A percentile compares a stretch with the other conserved stretches of the same genome.
These are phyloP conservation scores for Candida boleticola DNA, from an alignment of 805 yeast species.

Conservation along the genomic window DNA sequence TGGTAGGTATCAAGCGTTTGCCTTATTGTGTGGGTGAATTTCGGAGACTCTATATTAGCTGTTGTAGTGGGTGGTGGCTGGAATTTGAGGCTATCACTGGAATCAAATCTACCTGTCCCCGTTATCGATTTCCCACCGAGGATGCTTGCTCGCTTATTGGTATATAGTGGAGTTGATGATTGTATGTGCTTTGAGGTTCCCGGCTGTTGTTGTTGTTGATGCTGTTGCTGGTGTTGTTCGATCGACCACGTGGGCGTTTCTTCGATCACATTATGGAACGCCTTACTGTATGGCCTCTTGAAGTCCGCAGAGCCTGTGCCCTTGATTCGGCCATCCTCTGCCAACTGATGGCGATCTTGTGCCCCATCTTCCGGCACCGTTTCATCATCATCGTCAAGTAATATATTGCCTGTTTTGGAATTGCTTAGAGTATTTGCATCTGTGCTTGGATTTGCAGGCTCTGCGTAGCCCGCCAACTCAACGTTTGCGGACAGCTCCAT, in stretches of 20 bases:
- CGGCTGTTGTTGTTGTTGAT: not conserved
- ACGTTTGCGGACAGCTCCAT: slow-evolving; percentile 75
- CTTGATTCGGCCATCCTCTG: slow-evolving; percentile 2
- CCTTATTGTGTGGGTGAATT: slow-evolving; percentile 28
- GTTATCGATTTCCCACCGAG: slow-evolving; percentile 3
- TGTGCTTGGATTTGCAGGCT: slow-evolving; percentile 22
- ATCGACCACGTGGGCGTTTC: slow-evolving; percentile 38
- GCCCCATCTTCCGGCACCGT: slow-evolving; percentile 7
- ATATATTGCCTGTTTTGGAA: slow-evolving; percentile 11
- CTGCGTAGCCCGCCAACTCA: slow-evolving; percentile 54
- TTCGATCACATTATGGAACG: slow-evolving; percentile 13
- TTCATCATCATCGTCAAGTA: slow-evolving; percentile 18
- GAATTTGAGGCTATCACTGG: slow-evolving; percentile 23
- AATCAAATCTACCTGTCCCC: slow-evolving; percentile 14
- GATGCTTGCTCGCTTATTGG: slow-evolving; percentile 13
- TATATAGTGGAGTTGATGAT: slow-evolving; percentile 28
- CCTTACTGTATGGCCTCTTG: slow-evolving; percentile 17
- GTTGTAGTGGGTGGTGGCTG: slow-evolving; percentile 20
- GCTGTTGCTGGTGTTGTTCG: slow-evolving; percentile 18
- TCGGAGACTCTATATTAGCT: slow-evolving; percentile 5
- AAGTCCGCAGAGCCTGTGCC: slow-evolving; percentile 6
- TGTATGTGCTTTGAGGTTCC: slow-evolving; percentile 12
- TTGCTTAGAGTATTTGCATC: slow-evolving; percentile 22
- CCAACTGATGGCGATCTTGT: slow-evolving; percentile 1
- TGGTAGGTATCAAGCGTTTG: slow-evolving; percentile 32